Base-by-base conservation (phyloP, 176 grass and related monocot species). In the Themeda triandra region DNA sequence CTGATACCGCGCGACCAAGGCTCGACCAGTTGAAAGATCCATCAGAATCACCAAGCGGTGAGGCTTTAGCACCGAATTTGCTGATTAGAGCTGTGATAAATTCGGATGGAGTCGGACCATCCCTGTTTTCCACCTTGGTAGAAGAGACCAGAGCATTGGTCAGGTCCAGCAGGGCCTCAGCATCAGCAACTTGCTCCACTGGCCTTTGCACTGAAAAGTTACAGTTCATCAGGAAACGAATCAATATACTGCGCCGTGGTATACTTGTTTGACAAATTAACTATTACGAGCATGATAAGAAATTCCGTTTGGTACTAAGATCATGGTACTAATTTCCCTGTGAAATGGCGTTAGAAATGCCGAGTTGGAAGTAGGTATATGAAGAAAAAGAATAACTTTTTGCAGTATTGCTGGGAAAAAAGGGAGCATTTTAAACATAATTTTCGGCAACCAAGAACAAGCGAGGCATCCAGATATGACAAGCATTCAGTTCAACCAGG, bases 41-140 rank as follows among this genome's bases (percentile, higher is more conserved):
- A 25, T 66, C 27, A 32, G 40, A 81, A 76, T 30, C 14, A 30
- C 2, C 39, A n/a, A 42, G n/a, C 31, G 41, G 14, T 8, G 63
- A 28, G 17, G 28, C 60, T 9, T 29, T 62, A 41, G 49, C 23
- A 21, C 71, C 79, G 74, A 84, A 89, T 48, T 89, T 84, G 30
- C 46, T 79, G 23, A 80, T 25, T 11, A 89, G 60, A 19, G 75
- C 87, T 30, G 80, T 76, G 31, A 85, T 68, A 79, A 89, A 89
- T 40, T 89, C 87, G 14, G 87, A 63, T 32, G 87, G 75, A n/a
- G 87, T 89, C 6, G 74, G 80, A 19, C 87, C 87, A 41, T 78
- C 83, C 6, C 46, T 84, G 46, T 66, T 79, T 62, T 80, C 71
- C 77, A 56, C 35, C 40, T 59, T 89, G 53, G 53, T 10, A 53